Percentiles rank a stretch among this genome's conserved stretches.
phyloP scores from a whole-genome alignment of 2,329 filamentous ascomycete genomes.

The Cladosporium sp. region DNA sequence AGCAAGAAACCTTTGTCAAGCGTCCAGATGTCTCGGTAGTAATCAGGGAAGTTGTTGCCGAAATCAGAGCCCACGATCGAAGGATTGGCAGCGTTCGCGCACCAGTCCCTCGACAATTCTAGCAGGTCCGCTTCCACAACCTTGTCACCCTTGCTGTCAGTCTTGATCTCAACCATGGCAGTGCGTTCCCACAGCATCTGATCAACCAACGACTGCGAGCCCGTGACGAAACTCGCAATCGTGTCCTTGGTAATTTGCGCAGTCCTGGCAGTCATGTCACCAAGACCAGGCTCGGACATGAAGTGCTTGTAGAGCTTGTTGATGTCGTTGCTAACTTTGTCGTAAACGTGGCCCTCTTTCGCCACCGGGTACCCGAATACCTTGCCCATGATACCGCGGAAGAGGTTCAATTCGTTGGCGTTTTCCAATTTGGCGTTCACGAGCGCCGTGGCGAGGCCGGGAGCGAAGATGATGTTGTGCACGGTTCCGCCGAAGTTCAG shows the following conservation, averaged over 20 bases:
- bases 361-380: constrained; percentile 40
- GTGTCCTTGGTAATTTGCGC: constrained; percentile 39
- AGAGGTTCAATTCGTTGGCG: constrained; percentile 26
- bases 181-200: constrained; percentile 58
- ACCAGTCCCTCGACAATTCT: constrained; percentile 52
- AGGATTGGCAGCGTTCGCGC: constrained; percentile 47
- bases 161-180: constrained; percentile 34
- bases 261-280: constrained; percentile 36
- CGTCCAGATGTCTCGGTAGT: constrained; percentile 52
- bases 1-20: constrained; percentile 52
- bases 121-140: constrained; percentile 51
- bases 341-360: constrained; percentile 31
- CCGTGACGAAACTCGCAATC: constrained; percentile 55
- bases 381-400: constrained; percentile 24
- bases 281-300: constrained; percentile 44
- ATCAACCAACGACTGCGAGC: constrained; percentile 55
- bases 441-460: constrained; percentile 41
- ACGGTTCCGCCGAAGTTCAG: constrained; percentile 47
- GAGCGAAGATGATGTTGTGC: constrained; percentile 48
- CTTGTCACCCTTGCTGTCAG: constrained; percentile 37
- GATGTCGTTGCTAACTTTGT: constrained; percentile 34
- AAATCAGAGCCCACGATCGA: constrained; percentile 51
- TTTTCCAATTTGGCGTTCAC: constrained; percentile 34
- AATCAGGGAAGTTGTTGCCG: constrained; percentile 47
- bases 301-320: constrained; percentile 37